phyloP scores from a whole-genome alignment of 1,284 basidiomycete genomes.

The Apiotrichum porosum region DNA sequence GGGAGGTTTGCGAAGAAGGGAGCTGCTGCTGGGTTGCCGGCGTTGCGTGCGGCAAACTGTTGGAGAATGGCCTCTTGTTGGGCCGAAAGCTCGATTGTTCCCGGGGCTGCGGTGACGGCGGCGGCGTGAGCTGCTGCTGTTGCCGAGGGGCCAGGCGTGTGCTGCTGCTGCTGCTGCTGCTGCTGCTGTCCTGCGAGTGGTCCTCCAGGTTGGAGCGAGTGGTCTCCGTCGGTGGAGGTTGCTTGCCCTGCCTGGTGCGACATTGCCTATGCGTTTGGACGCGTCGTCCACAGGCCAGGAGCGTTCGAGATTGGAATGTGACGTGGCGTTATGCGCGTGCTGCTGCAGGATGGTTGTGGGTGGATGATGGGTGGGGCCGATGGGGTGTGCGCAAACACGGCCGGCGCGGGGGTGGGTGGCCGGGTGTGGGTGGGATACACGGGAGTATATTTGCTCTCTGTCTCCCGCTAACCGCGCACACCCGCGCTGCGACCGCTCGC shows the following conservation, averaged over 20 bases:
- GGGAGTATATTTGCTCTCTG: too few relatives aligned
- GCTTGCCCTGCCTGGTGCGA: slow-evolving; percentile 11
- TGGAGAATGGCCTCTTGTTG: slow-evolving; percentile 16
- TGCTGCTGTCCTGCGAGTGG: background rate
- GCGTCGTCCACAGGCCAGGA: background rate
- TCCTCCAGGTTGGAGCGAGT: background rate
- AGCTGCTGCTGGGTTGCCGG: slow-evolving; percentile 6
- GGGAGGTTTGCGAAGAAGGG: slow-evolving; percentile 8
- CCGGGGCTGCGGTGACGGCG: background rate
- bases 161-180: slow-evolving; percentile 5
- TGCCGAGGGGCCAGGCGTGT: too few relatives aligned
- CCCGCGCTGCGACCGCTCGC: too few relatives aligned
- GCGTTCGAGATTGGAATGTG: background rate
- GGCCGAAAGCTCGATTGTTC: slow-evolving; percentile 2
- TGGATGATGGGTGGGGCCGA: background rate
- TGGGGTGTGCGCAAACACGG: too few relatives aligned
- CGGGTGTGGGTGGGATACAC: too few relatives aligned
- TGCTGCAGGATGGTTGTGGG: background rate
- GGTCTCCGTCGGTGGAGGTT: slow-evolving; percentile 1
- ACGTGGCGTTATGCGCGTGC: slow-evolving; percentile 10
- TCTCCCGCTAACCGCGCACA: too few relatives aligned
- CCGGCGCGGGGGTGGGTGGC: too few relatives aligned
- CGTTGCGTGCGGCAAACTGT: slow-evolving; percentile 10
- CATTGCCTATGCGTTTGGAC: slow-evolving; percentile 7
- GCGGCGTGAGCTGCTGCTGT: background rate